Evolutionary conservation across 192 early-diverging fungal genomes (phyloP), one percentile per base, ranked within the genome.

Genomic region (Borealophlyctis nickersoniae): DNA sequence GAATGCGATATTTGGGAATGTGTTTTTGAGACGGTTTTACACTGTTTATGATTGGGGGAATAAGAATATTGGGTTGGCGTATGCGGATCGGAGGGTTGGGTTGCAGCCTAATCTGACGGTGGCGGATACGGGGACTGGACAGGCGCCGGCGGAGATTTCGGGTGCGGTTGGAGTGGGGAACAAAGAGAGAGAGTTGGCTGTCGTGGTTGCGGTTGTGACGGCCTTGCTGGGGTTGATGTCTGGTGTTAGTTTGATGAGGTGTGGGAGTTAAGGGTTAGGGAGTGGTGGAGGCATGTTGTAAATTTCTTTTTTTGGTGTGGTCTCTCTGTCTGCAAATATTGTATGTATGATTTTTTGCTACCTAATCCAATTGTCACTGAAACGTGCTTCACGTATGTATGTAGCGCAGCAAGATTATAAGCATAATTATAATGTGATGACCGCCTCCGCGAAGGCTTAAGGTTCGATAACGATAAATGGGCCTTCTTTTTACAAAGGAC

Each of bases 11-110:
- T 60, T 79, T 57, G 77, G 77, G 24, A 65, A 76, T 33, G 67
- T 76, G 26, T 76, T 74, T 50, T 59, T 73, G 24, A 56, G 77
- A 11, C 16, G 35, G 36, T 79, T 70, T 49, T 79, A 79, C 55
- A 73, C 77, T 27, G 70, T 79, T 36, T 79, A 69, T 57, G 74
- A 79, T 50, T 26, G 24, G 5, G 52, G 23, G 5, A 54, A 66
- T 16, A 27, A 62, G 11, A 63, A 32, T 22, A 36, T 74, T 28
- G 66, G 65, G 3, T n/a, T 74, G 24, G 72, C 72, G 3, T 13
- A 52, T 13, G 72, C 72, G 29, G 56, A 59, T 36, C 67, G 67
- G 33, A 32, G 28, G 23, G 2, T 9, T 3, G 53, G 53, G 26
- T 19, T 67, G 28, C 9, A n/a, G 9, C 19, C 13, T 9, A 27